phyloP scores from a whole-genome alignment of 2,329 filamentous ascomycete species.

The Sporothrix euskadiensis region DNA sequence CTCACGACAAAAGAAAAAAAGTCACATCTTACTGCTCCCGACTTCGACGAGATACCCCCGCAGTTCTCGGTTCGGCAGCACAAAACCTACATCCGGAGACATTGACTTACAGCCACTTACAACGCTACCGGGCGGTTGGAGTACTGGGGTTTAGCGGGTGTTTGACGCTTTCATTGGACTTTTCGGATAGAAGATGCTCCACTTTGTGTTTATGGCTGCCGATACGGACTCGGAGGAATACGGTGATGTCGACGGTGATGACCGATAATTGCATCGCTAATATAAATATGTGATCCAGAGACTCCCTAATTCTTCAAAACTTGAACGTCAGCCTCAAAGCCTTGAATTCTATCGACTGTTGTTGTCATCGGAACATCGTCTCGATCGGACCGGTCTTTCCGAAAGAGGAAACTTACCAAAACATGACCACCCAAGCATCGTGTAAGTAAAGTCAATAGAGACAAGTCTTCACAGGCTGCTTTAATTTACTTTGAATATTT shows the following conservation, averaged over 20 bases:
- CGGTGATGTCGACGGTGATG: background rate
- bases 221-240: background rate
- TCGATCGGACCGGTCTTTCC: slow-evolving; percentile 18
- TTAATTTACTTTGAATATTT: too few relatives aligned
- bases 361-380: background rate
- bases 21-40: background rate
- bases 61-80: background rate
- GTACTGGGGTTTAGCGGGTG: background rate
- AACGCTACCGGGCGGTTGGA: background rate
- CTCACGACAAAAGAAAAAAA: background rate
- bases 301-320: too few relatives aligned
- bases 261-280: background rate
- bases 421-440: background rate
- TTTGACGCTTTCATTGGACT: background rate
- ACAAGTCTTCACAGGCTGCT: too few relatives aligned
- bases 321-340: too few relatives aligned
- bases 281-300: too few relatives aligned
- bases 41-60: background rate
- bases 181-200: background rate
- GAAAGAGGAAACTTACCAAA: slow-evolving; percentile 5
- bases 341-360: background rate
- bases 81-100: background rate
- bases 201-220: background rate
- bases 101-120: background rate
- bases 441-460: background rate